These are phyloP conservation scores for Barbatosphaeria neglecta DNA, from an alignment of 495 filamentous ascomycete species.

Conservation along the genomic window DNA sequence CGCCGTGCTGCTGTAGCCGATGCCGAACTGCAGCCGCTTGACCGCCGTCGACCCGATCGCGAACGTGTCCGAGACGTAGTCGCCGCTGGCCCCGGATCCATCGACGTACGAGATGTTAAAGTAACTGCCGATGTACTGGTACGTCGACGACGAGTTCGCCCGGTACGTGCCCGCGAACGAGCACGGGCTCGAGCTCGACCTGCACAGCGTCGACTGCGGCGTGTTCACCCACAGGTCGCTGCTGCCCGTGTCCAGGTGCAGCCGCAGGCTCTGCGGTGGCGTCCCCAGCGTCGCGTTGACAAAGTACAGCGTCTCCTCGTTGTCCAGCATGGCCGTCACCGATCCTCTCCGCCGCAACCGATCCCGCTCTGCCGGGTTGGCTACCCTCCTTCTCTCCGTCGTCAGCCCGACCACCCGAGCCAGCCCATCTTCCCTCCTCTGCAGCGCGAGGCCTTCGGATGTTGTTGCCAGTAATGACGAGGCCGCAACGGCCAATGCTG, in stretches of 20 bases:
- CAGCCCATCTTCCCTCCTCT: conserved; percentile 8
- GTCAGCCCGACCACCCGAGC: conserved; percentile 38
- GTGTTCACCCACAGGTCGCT: conserved; percentile 87
- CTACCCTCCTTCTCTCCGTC: conserved; percentile 26
- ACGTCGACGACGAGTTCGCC: conserved; percentile 71
- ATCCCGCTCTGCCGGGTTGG: conserved; percentile 30
- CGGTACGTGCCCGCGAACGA: conserved; percentile 51
- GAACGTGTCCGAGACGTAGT: conserved; percentile 75
- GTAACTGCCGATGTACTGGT: conserved; percentile 57
- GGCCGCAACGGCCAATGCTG: conserved; percentile 10
- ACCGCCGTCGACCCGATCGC: conserved; percentile 52
- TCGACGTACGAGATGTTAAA: conserved; percentile 94
- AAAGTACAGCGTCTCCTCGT: conserved; percentile 57
- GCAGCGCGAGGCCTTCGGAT: conserved; percentile 7
- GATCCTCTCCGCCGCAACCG: conserved; percentile 31
- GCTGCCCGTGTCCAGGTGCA: conserved; percentile 75
- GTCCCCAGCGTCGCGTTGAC: conserved; percentile 64
- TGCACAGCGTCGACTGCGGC: conserved; percentile 49
- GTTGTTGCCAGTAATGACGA: conserved; percentile 5
- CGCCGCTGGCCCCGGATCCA: conserved; percentile 65
- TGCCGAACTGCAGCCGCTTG: conserved; percentile 66
- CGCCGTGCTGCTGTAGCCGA: conserved; percentile 66
- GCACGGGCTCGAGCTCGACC: conserved; percentile 34
- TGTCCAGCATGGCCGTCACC: conserved; percentile 32
- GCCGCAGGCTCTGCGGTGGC: conserved; percentile 47